Conservation (phyloP, 148 eudicot genomes). For the Polygonum maritimum region DNA sequence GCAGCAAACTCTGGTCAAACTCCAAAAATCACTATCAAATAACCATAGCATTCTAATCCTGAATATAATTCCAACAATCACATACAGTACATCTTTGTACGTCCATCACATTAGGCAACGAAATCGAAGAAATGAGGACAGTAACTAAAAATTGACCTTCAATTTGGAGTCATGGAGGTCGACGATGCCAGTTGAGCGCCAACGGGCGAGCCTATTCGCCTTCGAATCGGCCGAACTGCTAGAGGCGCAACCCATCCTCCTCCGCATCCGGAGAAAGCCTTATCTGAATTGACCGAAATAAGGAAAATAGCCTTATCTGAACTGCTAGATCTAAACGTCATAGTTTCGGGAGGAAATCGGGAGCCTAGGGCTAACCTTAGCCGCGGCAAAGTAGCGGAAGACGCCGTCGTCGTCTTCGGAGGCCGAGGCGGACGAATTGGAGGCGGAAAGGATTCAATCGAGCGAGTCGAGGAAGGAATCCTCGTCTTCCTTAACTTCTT, state of each 20-base stretch:
- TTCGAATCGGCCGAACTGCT: conserved; percentile 59
- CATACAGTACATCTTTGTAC: background rate
- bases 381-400: no score
- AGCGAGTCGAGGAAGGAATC: no score
- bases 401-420: no score
- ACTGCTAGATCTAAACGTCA: no score
- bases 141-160: conserved; percentile 32
- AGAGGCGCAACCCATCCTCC: conserved; percentile 50
- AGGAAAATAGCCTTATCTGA: no score
- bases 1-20: background rate
- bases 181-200: conserved; percentile 96
- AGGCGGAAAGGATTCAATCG: no score
- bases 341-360: no score
- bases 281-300: background rate
- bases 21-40: background rate
- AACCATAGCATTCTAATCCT: background rate
- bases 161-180: conserved; percentile 85
- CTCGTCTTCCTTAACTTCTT: no score
- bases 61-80: background rate
- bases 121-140: background rate
- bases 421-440: no score
- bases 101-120: background rate
- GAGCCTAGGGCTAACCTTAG: no score
- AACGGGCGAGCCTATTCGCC: conserved; percentile 54
- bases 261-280: background rate